Evolutionary conservation across 73 alveolate genomes (phyloP).

Genomic region (Paramecium tetraurelia): DNA sequence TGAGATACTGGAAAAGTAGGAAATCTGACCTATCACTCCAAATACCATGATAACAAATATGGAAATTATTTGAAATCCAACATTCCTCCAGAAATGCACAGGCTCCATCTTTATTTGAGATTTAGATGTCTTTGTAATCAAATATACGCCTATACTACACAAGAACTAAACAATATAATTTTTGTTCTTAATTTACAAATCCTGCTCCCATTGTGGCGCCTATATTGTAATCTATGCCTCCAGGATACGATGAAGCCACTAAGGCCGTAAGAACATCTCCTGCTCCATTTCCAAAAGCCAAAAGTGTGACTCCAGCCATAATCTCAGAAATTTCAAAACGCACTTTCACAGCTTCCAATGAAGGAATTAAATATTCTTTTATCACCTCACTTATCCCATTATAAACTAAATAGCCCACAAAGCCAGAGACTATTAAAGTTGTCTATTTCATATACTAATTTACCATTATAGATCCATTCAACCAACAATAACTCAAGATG

Average conservation of each 20-base stretch:
- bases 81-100: neutral
- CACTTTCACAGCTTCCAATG: neutral
- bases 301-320: constrained; percentile 39
- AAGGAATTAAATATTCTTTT: constrained; percentile 14
- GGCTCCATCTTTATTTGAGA: neutral
- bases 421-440: neutral
- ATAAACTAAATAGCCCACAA: neutral
- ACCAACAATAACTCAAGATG: neutral
- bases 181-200: neutral
- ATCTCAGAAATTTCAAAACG: neutral
- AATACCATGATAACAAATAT: constrained; percentile 12
- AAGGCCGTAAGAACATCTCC: constrained; percentile 38
- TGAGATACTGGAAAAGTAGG: neutral
- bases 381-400: constrained; percentile 8
- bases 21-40: constrained; percentile 27
- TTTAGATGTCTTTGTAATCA: neutral
- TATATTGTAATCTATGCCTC: constrained; percentile 28
- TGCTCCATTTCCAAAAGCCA: constrained; percentile 43
- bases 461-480: neutral
- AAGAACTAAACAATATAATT: neutral
- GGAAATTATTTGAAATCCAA: constrained; percentile 30
- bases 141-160: neutral
- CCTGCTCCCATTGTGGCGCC: constrained; percentile 45
- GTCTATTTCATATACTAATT: neutral
- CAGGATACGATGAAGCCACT: constrained; percentile 39